Evolutionary conservation across 1,284 basidiomycete species (phyloP).

Genomic region (Heimioporus retisporus): DNA sequence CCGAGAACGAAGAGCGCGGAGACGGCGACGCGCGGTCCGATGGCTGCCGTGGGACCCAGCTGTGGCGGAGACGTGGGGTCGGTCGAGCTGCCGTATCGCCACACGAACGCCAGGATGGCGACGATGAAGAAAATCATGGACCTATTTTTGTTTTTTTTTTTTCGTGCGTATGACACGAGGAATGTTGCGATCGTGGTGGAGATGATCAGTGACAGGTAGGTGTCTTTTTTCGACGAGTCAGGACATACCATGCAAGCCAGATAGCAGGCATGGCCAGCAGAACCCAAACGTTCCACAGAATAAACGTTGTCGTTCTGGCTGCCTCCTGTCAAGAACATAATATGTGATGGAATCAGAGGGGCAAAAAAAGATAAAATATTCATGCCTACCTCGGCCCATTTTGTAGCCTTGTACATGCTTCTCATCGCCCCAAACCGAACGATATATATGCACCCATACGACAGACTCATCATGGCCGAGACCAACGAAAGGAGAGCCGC

Average conservation of each 20-base stretch:
- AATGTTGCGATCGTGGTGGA: not conserved
- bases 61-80: constrained; percentile 52
- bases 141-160: constrained; percentile 43
- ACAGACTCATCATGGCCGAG: constrained; percentile 78
- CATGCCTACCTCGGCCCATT: constrained; percentile 75
- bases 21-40: constrained; percentile 67
- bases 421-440: constrained; percentile 83
- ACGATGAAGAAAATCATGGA: constrained; percentile 77
- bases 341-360: not conserved
- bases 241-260: constrained; percentile 75
- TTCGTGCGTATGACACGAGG: too few relatives aligned
- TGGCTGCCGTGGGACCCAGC: constrained; percentile 45
- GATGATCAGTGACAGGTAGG: not conserved
- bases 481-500: constrained; percentile 74
- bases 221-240: not conserved
- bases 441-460: constrained; percentile 82
- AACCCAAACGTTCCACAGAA: constrained; percentile 88
- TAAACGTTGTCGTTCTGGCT: constrained; percentile 67
- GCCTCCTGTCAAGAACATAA: constrained; percentile 62
- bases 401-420: constrained; percentile 78
- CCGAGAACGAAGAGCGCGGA: constrained; percentile 68
- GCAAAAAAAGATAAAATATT: not conserved
- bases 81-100: constrained; percentile 68
- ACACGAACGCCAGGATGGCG: constrained; percentile 77
- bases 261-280: constrained; percentile 77